Evolutionary conservation across 2,329 filamentous ascomycete genomes (phyloP), one percentile per base, ranked within the genome.

Genomic region (Thielaviopsis populi): DNA sequence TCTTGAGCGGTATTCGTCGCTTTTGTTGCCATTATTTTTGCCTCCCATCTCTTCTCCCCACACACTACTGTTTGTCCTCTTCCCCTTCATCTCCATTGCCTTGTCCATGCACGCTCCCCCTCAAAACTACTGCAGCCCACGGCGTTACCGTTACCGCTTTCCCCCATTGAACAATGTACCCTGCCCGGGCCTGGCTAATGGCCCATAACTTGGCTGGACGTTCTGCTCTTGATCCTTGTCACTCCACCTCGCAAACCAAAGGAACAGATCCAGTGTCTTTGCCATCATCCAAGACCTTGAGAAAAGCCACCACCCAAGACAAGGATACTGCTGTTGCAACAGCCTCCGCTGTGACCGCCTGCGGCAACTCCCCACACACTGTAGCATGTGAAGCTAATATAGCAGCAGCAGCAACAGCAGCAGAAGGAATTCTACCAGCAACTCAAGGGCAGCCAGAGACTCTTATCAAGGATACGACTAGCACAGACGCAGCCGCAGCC

Each of bases 141-240:
- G 13, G 7, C 30, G 30, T 33, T 33, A 19, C 19, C n/a, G 59
- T 60, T 42, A 42, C 59, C 40, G 41, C 24, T 30, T 46, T 42
- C 19, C 50, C 27, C 24, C 54, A 33, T 19, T 58, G 15, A 33
- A 58, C 54, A 58, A 61, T 61, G 43, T 61, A 46, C 59, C 41
- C 59, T 61, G 59, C 40, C 41, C 22, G 59, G 59, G 59, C 41
- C 24, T 61, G 59, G 59, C 41, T 61, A 15, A 46, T 33, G 59
- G 37, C 43, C 24, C 15, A 30, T 62, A 37, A 24, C 33, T 19
- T 62, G 4, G n/a, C 17, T 22, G 33, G 48, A 59, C 53, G 24
- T 53, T 64, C 63, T 54, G 56, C 46, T 33, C 24, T 56, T 64
- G 56, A 64, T 54, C 43, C 56, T 40, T 50, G 63, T 43, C 43